Conservation (phyloP, 768 basidiomycete species). For the Auricularia heimuer region DNA sequence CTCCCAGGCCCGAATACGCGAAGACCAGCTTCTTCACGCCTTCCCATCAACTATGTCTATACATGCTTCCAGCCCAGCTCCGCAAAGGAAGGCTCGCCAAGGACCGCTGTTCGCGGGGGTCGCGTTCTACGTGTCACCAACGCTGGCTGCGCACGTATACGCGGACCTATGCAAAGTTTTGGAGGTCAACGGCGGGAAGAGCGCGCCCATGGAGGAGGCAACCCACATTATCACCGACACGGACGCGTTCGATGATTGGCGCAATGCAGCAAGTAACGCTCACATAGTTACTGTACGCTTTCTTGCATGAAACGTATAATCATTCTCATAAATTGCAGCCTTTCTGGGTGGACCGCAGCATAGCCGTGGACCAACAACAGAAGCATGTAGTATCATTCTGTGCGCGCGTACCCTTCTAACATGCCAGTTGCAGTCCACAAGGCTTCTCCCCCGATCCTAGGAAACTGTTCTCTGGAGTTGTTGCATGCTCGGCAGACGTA, state of each 20-base stretch:
- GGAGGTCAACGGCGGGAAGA: conserved; percentile 39
- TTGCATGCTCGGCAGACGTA: conserved; percentile 63
- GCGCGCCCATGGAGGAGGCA: conserved; percentile 25
- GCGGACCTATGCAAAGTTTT: conserved; percentile 40
- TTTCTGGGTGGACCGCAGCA: conserved; percentile 61
- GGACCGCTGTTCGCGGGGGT: conserved; percentile 10
- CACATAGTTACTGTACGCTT: conserved; percentile 30
- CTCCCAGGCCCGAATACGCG: too few species aligned
- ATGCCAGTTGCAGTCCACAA: conserved; percentile 28
- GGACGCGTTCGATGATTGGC: conserved; percentile 44
- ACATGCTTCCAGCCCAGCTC: not conserved
- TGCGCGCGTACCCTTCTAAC: not conserved
- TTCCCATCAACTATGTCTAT: not conserved
- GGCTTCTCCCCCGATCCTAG: conserved; percentile 70
- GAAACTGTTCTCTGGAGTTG: conserved; percentile 75
- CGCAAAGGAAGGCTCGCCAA: not conserved
- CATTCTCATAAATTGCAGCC: conserved; percentile 27
- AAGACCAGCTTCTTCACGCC: too few species aligned
- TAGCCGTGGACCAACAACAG: conserved; percentile 48
- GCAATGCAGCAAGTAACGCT: conserved; percentile 27
- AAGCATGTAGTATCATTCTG: conserved; percentile 29
- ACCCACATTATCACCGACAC: conserved; percentile 54
- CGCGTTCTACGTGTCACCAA: conserved; percentile 7
- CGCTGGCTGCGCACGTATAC: conserved; percentile 5
- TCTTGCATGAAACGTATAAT: conserved; percentile 1